Evolutionary conservation across 2,329 filamentous ascomycete genomes (phyloP).

Genomic region (Bipolaris zeicola): DNA sequence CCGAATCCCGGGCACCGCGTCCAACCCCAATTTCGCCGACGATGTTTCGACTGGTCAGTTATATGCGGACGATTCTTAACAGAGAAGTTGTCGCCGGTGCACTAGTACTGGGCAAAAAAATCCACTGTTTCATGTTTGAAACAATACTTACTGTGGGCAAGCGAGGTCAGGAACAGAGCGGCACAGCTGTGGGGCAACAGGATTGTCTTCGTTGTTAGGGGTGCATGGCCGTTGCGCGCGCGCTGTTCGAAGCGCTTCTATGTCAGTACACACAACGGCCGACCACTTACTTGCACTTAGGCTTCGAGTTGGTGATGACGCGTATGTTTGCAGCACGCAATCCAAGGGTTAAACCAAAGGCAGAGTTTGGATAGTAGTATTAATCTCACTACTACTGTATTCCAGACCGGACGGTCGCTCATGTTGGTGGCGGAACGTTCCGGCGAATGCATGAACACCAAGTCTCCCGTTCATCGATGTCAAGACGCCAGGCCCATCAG

Average conservation of each 20-base stretch:
- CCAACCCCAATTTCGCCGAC: constrained; percentile 8
- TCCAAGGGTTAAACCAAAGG: not conserved
- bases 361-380: not conserved
- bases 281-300: not conserved
- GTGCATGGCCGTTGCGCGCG: constrained; percentile 16
- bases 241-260: constrained; percentile 6
- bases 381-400: not conserved
- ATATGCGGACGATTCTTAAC: constrained; percentile 13
- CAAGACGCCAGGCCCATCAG: not conserved
- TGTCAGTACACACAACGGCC: not conserved
- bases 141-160: constrained; percentile 16
- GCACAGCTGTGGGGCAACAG: constrained; percentile 2
- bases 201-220: constrained; percentile 1
- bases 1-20: not conserved
- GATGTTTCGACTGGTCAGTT: constrained; percentile 13
- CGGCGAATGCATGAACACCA: constrained; percentile 2
- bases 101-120: constrained; percentile 26
- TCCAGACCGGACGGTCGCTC: not conserved
- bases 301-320: not conserved
- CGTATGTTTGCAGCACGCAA: not conserved
- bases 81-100: constrained; percentile 9
- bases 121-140: constrained; percentile 30
- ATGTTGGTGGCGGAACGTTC: not conserved
- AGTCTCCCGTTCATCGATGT: constrained; percentile 11
- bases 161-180: constrained; percentile 4